Evolutionary conservation across 2,329 filamentous ascomycete species (phyloP).

Genomic region (Dactylellina drechsleri): DNA sequence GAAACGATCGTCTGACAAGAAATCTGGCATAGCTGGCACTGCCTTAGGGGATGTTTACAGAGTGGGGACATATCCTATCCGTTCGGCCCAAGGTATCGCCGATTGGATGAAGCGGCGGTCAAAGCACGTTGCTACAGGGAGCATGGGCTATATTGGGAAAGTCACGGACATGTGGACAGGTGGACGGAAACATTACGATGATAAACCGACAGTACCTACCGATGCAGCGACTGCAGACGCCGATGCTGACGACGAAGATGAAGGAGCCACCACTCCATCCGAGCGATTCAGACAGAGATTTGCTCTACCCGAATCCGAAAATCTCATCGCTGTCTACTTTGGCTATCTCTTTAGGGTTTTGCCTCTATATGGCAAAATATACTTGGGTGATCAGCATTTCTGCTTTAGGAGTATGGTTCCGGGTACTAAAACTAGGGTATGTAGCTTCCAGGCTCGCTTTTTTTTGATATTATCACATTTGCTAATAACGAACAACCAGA

Average conservation of each 20-base stretch:
- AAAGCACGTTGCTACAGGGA: conserved; percentile 86
- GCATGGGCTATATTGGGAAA: conserved; percentile 95
- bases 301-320: conserved; percentile 83
- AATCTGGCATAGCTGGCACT: conserved; percentile 62
- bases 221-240: conserved; percentile 67
- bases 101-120: conserved; percentile 82
- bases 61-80: conserved; percentile 78
- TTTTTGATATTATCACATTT: background rate
- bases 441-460: conserved; percentile 1
- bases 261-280: conserved; percentile 72
- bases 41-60: conserved; percentile 70
- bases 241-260: conserved; percentile 68
- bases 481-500: conserved; percentile 57
- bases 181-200: conserved; percentile 81
- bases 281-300: conserved; percentile 92
- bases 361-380: conserved; percentile 95
- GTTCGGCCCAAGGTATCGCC: conserved; percentile 83
- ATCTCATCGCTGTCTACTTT: conserved; percentile 87
- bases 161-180: conserved; percentile 98
- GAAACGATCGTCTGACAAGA: conserved; percentile 41
- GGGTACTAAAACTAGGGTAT: conserved; percentile 82
- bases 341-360: conserved; percentile 89
- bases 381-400: conserved; percentile 85
- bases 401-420: conserved; percentile 93
- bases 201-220: conserved; percentile 62